A percentile compares a stretch with the other conserved stretches of the same genome.
Evolutionary conservation across 192 early-diverging fungal species (phyloP).

Genomic region (Entomortierella lignicola): DNA sequence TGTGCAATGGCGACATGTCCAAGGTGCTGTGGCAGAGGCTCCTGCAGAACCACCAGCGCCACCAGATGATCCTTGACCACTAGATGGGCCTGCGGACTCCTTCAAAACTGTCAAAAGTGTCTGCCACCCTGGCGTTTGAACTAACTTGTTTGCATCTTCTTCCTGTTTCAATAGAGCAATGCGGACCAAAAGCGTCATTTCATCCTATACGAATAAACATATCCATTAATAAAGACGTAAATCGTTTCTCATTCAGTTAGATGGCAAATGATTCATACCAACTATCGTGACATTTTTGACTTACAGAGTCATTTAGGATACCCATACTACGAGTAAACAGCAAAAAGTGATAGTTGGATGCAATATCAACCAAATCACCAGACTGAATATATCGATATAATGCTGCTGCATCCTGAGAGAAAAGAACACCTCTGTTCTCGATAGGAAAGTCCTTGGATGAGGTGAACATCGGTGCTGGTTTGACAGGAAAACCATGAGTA

Average conservation of each 20-base stretch:
- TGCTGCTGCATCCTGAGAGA: slow-evolving; percentile 66
- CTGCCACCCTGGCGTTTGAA: slow-evolving; percentile 72
- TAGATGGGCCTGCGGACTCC: slow-evolving; percentile 55
- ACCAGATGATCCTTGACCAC: slow-evolving; percentile 21
- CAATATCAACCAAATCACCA: slow-evolving; percentile 56
- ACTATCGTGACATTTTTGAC: neutral
- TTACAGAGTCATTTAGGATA: slow-evolving; percentile 67
- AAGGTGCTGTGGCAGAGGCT: slow-evolving; percentile 45
- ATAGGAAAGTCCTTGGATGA: slow-evolving; percentile 71
- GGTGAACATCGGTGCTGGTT: slow-evolving; percentile 80
- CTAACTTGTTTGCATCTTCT: slow-evolving; percentile 46
- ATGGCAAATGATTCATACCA: neutral
- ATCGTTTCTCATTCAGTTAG: neutral
- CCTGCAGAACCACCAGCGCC: slow-evolving; percentile 27
- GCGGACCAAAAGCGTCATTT: slow-evolving; percentile 64
- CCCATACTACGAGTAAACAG: slow-evolving; percentile 72
- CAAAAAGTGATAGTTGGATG: slow-evolving; percentile 92
- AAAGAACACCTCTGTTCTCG: slow-evolving; percentile 79
- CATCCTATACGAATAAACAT: slow-evolving; percentile 32
- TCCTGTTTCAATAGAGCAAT: slow-evolving; percentile 49
- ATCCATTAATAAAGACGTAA: slow-evolving; percentile 1
- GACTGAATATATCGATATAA: slow-evolving; percentile 68
- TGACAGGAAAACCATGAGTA: slow-evolving; percentile 92
- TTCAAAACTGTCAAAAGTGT: slow-evolving; percentile 73
- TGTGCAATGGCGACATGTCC: slow-evolving; percentile 85